Base-by-base conservation (phyloP, 495 filamentous ascomycete species). In the Xylaria telfairii region DNA sequence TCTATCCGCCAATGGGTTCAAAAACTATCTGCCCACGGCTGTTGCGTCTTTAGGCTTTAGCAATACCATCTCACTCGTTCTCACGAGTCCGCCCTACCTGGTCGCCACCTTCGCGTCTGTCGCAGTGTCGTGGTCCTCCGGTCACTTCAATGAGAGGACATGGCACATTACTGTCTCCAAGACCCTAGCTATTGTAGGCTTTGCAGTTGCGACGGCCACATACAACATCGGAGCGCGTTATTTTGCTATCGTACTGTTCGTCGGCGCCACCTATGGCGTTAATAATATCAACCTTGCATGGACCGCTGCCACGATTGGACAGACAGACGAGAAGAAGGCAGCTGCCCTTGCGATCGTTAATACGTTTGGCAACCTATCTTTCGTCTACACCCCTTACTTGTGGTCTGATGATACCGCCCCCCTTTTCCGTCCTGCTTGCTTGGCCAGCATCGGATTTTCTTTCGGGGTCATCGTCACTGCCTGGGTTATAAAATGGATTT, bases 1-100 rank as follows among this genome's bases (percentile, higher is more conserved):
- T 59, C 56, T 59, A 59, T 59, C 63, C 68, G 78, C 83, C 37
- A 80, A 81, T 60, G 78, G 77, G 17, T 83, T 83, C 75, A 84
- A 81, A 71, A 82, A 83, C 70, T 86, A 76, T 76, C 82, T 86
- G 71, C 84, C 84, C 1, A 85, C 82, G 13, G 81, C 84, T 3
- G 80, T 86, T 6, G 72, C 80, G 56, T 83, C 77, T 0, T 76
- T 87, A 17, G 82, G 82, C 9, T 82, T 83, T 57, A 77, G 74
- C 54, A 76, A 69, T 0, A 87, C 81, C 3, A 73, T 82, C 6
- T 83, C 84, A 0, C 78, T 86, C 7, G 76, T 82, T 1, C 76
- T 87, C 21, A 83, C 83, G 1, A 82, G 79, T 49, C 85, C 85
- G 15, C 84, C 84, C 13, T 86, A 83, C 67, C 64, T 85, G 0